Evolutionary conservation across 768 basidiomycete species (phyloP).

Genomic region (Hygrocybe punicea): DNA sequence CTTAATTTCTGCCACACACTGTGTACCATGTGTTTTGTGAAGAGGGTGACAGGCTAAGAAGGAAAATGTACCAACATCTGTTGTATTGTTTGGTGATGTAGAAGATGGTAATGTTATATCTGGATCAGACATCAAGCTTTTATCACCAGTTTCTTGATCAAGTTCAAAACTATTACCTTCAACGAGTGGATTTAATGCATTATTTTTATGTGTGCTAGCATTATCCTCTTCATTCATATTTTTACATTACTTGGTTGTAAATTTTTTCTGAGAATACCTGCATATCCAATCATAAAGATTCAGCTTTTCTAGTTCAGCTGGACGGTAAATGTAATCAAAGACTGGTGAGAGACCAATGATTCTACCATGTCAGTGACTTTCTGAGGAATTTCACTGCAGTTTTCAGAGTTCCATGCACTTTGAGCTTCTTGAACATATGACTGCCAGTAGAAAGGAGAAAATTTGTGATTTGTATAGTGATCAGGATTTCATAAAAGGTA

Average conservation of each 20-base stretch:
- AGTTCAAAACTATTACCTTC: neutral
- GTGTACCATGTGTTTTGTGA: neutral
- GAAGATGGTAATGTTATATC: neutral
- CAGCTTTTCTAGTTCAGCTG: conserved; percentile 8
- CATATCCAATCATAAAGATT: conserved; percentile 18
- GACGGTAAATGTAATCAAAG: conserved; percentile 13
- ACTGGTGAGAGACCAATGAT: conserved; percentile 21
- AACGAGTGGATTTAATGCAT: neutral
- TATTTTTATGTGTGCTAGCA: neutral
- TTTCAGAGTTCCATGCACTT: neutral
- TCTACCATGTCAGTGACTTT: conserved; percentile 14
- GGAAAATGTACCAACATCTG: neutral
- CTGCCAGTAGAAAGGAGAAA: neutral
- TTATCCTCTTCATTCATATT: too few species aligned
- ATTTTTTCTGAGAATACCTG: neutral
- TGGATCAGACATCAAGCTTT: neutral
- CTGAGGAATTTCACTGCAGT: neutral
- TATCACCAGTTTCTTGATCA: neutral
- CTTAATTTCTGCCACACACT: neutral
- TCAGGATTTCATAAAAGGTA: neutral
- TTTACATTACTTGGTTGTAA: neutral
- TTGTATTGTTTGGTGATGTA: neutral
- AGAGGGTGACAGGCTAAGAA: neutral
- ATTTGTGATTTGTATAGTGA: neutral
- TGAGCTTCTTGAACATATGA: neutral